These are phyloP conservation scores for Macaranga tanarius DNA, from an alignment of 441 rosid genomes.

Conservation along the genomic window DNA sequence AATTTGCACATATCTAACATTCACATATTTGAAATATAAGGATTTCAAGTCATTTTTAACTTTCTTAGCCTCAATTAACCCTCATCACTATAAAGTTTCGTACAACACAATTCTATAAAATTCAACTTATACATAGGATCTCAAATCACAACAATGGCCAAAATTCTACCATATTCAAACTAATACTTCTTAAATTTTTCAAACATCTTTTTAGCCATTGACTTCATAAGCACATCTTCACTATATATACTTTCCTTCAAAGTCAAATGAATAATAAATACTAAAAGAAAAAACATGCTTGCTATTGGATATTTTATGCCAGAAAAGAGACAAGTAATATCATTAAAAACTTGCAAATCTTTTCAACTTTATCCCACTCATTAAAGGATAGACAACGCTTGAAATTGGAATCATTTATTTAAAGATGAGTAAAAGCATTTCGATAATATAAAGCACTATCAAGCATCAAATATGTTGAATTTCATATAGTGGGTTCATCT, in stretches of 20 bases:
- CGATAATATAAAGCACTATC: background rate
- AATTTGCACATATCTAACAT: too few relatives aligned
- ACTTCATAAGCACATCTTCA: background rate
- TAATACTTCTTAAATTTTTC: background rate
- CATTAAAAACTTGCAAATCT: background rate
- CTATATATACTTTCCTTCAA: background rate
- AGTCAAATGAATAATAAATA: background rate
- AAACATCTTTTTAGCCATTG: background rate
- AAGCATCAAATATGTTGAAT: background rate
- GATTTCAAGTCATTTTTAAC: background rate
- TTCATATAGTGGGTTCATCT: background rate
- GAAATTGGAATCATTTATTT: too few relatives aligned
- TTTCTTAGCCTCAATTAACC: background rate
- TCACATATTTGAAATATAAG: background rate
- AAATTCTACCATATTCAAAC: background rate
- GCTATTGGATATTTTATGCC: background rate
- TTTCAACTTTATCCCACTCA: background rate
- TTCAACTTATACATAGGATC: background rate
- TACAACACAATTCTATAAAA: background rate
- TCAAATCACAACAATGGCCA: background rate
- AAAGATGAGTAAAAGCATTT: background rate
- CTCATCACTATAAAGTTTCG: constrained; percentile 1
- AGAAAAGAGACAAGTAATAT: background rate
- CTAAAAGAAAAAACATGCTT: background rate
- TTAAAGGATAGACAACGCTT: background rate